Evolutionary conservation across 1,139 yeast species (phyloP).

Genomic region (Geotrichum klebahnii): DNA sequence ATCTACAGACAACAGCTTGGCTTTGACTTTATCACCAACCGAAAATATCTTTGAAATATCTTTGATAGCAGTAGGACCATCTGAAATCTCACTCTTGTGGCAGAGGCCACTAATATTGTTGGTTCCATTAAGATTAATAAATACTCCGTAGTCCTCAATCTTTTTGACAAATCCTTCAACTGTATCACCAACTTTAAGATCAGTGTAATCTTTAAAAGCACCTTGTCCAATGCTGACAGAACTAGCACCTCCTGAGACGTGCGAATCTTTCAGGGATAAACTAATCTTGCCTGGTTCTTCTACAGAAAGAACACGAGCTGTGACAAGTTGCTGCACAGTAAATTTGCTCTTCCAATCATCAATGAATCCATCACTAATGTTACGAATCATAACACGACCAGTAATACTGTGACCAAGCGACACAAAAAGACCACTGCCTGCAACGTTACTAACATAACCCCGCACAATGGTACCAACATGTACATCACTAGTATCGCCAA

Average conservation of each 20-base stretch:
- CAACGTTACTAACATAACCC: slow-evolving; percentile 73
- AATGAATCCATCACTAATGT: slow-evolving; percentile 73
- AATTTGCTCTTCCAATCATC: slow-evolving; percentile 84
- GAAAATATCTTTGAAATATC: slow-evolving; percentile 60
- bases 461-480: slow-evolving; percentile 66
- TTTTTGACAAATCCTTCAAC: slow-evolving; percentile 70
- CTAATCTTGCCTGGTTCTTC: slow-evolving; percentile 54
- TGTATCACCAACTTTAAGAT: slow-evolving; percentile 63
- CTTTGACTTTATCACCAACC: slow-evolving; percentile 87
- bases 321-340: slow-evolving; percentile 66
- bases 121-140: slow-evolving; percentile 74
- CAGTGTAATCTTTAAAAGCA: slow-evolving; percentile 52
- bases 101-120: slow-evolving; percentile 78
- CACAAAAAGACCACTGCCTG: slow-evolving; percentile 75
- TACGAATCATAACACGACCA: slow-evolving; percentile 78
- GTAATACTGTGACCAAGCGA: slow-evolving; percentile 66
- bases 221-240: slow-evolving; percentile 30
- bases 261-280: slow-evolving; percentile 77
- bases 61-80: slow-evolving; percentile 47
- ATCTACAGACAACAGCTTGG: slow-evolving; percentile 65
- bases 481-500: slow-evolving; percentile 53
- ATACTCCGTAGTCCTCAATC: slow-evolving; percentile 87
- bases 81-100: slow-evolving; percentile 82
- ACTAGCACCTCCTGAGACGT: slow-evolving; percentile 64
- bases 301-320: slow-evolving; percentile 64